A percentile compares a stretch with the other conserved stretches of the same genome.
Conservation (phyloP, 805 yeast genomes). For the Candida ulmi region DNA sequence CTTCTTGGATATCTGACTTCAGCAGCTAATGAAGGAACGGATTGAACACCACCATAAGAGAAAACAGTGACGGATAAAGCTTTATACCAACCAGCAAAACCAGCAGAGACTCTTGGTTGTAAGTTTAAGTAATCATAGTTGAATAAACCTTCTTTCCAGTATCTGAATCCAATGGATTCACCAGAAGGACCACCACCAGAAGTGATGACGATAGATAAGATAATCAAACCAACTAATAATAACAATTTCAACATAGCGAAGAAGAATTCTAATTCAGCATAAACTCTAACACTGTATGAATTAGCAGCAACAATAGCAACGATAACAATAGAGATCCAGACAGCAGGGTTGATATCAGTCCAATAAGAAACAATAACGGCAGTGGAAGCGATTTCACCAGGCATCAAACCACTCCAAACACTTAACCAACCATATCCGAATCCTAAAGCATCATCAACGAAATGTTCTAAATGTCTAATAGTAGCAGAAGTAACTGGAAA, state of each 20-base stretch:
- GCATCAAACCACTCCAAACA: constrained; percentile 36
- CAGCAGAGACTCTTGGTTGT: constrained; percentile 18
- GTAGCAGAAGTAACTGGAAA: constrained; percentile 33
- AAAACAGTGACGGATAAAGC: constrained; percentile 34
- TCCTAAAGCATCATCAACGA: constrained; percentile 38
- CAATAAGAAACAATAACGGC: constrained; percentile 39
- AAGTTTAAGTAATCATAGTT: constrained; percentile 5
- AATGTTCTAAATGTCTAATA: constrained; percentile 30
- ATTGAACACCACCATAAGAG: constrained; percentile 34
- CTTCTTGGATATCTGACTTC: constrained; percentile 31
- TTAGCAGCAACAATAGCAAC: constrained; percentile 30
- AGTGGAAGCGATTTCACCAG: constrained; percentile 40
- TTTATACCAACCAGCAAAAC: constrained; percentile 27
- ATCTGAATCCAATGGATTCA: constrained; percentile 28
- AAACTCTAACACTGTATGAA: constrained; percentile 31
- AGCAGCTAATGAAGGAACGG: constrained; percentile 41
- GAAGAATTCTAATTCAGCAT: constrained; percentile 45
- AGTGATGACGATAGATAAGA: constrained; percentile 39
- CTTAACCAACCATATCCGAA: constrained; percentile 40
- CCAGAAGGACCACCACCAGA: constrained; percentile 39
- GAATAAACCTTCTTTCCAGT: constrained; percentile 26
- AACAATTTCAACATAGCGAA: constrained; percentile 37
- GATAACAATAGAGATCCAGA: constrained; percentile 37
- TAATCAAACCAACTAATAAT: constrained; percentile 40
- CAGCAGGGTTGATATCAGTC: constrained; percentile 37